Conservation (phyloP, 2,329 filamentous ascomycete genomes). For the Aaosphaeria arxii region DNA sequence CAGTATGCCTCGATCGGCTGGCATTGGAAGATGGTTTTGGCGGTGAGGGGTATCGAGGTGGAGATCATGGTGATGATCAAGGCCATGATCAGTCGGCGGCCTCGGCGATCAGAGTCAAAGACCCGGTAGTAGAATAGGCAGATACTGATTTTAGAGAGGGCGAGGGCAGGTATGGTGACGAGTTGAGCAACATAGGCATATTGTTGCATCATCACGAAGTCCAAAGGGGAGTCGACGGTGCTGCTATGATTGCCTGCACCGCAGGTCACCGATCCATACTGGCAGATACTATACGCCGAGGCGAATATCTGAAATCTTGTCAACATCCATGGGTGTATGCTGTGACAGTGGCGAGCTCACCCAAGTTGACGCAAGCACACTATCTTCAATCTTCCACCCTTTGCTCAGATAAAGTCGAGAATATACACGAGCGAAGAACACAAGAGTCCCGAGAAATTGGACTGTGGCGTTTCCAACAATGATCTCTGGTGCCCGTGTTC, state of each 20-base stretch:
- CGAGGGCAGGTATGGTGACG: conserved; percentile 11
- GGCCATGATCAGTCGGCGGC: conserved; percentile 13
- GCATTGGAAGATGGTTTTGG: conserved; percentile 14
- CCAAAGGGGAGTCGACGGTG: conserved; percentile 1
- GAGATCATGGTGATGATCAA: conserved; percentile 8
- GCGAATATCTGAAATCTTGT: conserved; percentile 8
- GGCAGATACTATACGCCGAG: conserved; percentile 16
- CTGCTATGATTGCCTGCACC: conserved; percentile 14
- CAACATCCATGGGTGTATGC: too few relatives aligned
- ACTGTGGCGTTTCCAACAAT: conserved; percentile 14
- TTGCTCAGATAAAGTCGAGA: conserved; percentile 14
- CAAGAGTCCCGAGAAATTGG: conserved; percentile 12
- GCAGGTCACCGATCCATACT: conserved; percentile 16
- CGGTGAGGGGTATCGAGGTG: conserved; percentile 10
- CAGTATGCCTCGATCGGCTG: conserved; percentile 16
- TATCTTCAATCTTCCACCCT: conserved; percentile 16
- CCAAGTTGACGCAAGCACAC: conserved; percentile 13
- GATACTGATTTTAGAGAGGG: conserved; percentile 19
- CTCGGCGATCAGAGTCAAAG: conserved; percentile 12
- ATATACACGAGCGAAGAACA: conserved; percentile 17
- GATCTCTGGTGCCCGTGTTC: conserved; percentile 13
- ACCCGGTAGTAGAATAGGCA: conserved; percentile 20
- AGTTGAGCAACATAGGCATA: conserved; percentile 17
- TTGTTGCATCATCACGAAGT: conserved; percentile 11
- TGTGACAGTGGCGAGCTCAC: conserved; percentile 4